Conservation (phyloP, 768 basidiomycete species). For the Amanita pseudoporphyria region DNA sequence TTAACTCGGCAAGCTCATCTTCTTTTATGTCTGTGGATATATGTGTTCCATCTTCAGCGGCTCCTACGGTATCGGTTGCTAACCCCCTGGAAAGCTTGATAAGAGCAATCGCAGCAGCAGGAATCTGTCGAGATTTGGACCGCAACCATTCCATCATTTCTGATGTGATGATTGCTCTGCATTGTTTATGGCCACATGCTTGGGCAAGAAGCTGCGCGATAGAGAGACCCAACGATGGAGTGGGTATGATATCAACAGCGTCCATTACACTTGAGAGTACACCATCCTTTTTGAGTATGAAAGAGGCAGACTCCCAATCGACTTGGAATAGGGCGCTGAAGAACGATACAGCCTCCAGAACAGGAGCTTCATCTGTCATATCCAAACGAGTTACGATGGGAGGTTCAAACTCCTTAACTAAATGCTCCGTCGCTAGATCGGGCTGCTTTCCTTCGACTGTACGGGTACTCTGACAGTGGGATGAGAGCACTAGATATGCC, state of each 20-base stretch:
- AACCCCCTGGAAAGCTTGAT: slow-evolving; percentile 66
- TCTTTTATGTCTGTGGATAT: slow-evolving; percentile 21
- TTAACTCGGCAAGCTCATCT: slow-evolving; percentile 36
- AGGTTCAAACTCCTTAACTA: slow-evolving; percentile 43
- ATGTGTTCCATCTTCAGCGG: slow-evolving; percentile 8
- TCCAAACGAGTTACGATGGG: slow-evolving; percentile 38
- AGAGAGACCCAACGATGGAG: slow-evolving; percentile 38
- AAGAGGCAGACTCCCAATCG: slow-evolving; percentile 57
- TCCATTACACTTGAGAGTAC: slow-evolving; percentile 59
- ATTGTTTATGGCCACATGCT: slow-evolving; percentile 65
- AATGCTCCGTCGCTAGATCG: slow-evolving; percentile 37
- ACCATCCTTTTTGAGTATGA: slow-evolving; percentile 56
- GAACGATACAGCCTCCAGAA: slow-evolving; percentile 52
- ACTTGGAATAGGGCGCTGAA: slow-evolving; percentile 78
- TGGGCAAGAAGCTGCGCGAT: slow-evolving; percentile 70
- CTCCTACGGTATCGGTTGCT: slow-evolving; percentile 33
- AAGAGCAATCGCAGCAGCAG: slow-evolving; percentile 62
- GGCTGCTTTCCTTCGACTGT: slow-evolving; percentile 26
- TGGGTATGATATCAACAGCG: slow-evolving; percentile 53
- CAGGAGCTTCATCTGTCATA: slow-evolving; percentile 42
- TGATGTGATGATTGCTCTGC: slow-evolving; percentile 50
- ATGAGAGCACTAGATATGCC: slow-evolving; percentile 60
- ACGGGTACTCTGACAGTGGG: slow-evolving; percentile 55
- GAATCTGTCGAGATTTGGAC: slow-evolving; percentile 40
- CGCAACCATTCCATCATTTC: slow-evolving; percentile 63